phyloP scores from a whole-genome alignment of 129 eudicot genomes.

The Tagetes patula region DNA sequence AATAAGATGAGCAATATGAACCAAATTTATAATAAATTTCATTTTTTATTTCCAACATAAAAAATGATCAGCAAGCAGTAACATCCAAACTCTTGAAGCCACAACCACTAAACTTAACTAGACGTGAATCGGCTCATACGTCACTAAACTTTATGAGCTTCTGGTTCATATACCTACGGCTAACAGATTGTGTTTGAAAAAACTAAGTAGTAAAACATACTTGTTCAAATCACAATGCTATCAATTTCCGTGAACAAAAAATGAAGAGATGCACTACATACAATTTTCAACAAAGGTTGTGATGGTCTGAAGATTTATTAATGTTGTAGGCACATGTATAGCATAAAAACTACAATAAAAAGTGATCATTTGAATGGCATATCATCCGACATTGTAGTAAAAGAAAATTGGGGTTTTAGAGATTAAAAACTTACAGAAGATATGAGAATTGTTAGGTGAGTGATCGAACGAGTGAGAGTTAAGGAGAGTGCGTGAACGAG shows the following conservation, averaged over 20 bases:
- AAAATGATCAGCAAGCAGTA: conserved; percentile 8
- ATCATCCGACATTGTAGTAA: conserved; percentile 25
- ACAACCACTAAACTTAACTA: neutral
- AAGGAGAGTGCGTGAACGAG: neutral
- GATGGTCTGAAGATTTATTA: conserved; percentile 11
- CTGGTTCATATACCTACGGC: neutral
- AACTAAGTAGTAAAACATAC: conserved; percentile 3
- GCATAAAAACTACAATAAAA: neutral
- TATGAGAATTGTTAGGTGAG: conserved; percentile 6
- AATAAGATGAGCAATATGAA: too few relatives aligned
- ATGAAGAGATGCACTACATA: conserved; percentile 10
- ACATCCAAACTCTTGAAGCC: conserved; percentile 9
- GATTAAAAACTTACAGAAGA: conserved; percentile 38
- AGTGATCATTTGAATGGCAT: neutral
- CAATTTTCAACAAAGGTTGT: conserved; percentile 26
- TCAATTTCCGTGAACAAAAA: conserved; percentile 5
- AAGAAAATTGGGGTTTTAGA: conserved; percentile 28
- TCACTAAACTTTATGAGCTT: neutral
- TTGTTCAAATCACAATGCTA: neutral
- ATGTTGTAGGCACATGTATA: conserved; percentile 19
- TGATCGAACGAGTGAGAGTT: conserved; percentile 12
- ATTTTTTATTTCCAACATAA: neutral
- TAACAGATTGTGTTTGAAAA: neutral
- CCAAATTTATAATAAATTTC: too few relatives aligned
- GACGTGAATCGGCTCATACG: neutral